Evolutionary conservation across 1,139 yeast genomes (phyloP), one percentile per base, ranked within the genome.

Genomic region (Geotrichum bryndzae): DNA sequence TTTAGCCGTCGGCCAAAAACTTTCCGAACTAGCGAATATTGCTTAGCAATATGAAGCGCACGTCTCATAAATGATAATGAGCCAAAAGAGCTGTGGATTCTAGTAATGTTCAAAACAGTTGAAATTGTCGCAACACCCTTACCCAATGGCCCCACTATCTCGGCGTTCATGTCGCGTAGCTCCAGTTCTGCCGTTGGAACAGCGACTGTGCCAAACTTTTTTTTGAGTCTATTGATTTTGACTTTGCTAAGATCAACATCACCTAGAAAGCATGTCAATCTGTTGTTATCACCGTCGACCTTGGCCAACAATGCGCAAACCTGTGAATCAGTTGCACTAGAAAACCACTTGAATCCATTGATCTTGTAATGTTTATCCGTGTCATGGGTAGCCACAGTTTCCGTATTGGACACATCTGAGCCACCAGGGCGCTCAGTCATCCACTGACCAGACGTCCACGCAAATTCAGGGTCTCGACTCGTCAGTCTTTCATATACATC

Each of bases 361-460:
- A 71, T 63, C 2, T 60, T 46, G 62, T 70, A 72, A 22, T 61
- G 61, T 13, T 60, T 56, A 1, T 61, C 62, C 11, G 55, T 59
- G 18, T 41, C 27, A 3, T 52, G 53, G 5, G 62, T 53, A 11
- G 72, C 73, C 15, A 69, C 64, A 1, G 75, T 71, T 59, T 72
- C 75, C 4, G 73, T 69, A 10, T 65, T 64, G 18, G 72, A 64
- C 18, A 72, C 73, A 45, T 72, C 75, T 4, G 74, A 70, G 8
- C 75, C 75, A 2, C 75, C 75, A 10, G 73, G 66, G 1, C 75
- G 66, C 59, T 72, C 75, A 0, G 75, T 72, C 75, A 72, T 72
- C 75, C 75, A 72, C 56, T 72, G 75, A 13, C 75, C 75, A 3
- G 74, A 69, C 5, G 72, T 72, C 74, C 74, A 73, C 1, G 70